A percentile compares a stretch with the other conserved stretches of the same genome.
Conservation (phyloP, 371 early-diverging fungal species). For the Astathelohania contejeani region DNA sequence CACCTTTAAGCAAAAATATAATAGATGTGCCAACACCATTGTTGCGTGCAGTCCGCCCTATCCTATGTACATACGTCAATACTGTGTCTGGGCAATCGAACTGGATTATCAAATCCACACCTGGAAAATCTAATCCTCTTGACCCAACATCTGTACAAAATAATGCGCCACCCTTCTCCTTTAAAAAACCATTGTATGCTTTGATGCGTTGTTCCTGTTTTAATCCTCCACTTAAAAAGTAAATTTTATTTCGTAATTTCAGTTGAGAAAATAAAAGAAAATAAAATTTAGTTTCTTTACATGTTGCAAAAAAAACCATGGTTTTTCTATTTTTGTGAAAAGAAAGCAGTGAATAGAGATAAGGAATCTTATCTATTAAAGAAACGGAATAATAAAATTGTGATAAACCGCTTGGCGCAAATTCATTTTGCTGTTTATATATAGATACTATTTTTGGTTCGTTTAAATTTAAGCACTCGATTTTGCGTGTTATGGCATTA, state of each 20-base stretch:
- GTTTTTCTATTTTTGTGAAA: conserved; percentile 48
- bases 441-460: neutral
- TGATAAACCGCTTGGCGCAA: neutral
- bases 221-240: conserved; percentile 61
- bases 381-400: neutral
- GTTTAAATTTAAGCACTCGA: neutral
- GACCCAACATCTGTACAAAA: conserved; percentile 91
- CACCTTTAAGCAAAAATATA: too few relatives aligned
- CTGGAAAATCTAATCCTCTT: conserved; percentile 84
- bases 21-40: conserved; percentile 66
- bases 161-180: conserved; percentile 62
- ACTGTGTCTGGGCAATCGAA: conserved; percentile 83
- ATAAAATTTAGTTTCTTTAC: conserved; percentile 77
- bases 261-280: conserved; percentile 56
- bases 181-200: conserved; percentile 75
- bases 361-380: neutral
- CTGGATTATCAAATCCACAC: conserved; percentile 75
- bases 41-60: conserved; percentile 88
- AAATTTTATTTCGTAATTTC: conserved; percentile 1
- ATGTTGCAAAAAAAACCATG: conserved; percentile 73
- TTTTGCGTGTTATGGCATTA: neutral
- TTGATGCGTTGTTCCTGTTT: conserved; percentile 81
- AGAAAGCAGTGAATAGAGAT: neutral
- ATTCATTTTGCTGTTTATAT: neutral
- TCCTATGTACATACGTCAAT: conserved; percentile 81